A percentile compares a stretch with the other conserved stretches of the same genome.
These are phyloP conservation scores for Pterocarpus macrocarpus DNA, from an alignment of 306 rosid species.

Conservation along the genomic window DNA sequence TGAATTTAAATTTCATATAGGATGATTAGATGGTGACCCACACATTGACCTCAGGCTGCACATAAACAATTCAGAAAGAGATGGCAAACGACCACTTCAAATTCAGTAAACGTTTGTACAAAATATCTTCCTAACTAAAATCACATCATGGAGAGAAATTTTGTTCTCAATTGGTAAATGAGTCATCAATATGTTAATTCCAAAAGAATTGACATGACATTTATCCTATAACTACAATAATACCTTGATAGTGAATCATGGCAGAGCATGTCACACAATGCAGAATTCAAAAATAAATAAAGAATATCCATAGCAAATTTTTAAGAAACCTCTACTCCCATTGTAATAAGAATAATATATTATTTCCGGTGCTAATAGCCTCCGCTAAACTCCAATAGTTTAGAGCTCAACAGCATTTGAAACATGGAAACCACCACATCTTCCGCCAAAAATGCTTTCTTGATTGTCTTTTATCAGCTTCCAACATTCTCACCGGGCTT, in stretches of 20 bases:
- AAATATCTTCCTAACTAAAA: constrained; percentile 16
- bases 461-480: constrained; percentile 49
- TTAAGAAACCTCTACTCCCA: not conserved
- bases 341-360: no score
- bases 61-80: not conserved
- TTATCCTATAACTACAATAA: not conserved
- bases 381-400: not conserved
- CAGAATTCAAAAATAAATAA: not conserved
- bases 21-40: not conserved
- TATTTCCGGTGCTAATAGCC: no score
- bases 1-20: not conserved
- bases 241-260: not conserved
- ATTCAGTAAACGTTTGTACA: not conserved
- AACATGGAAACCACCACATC: constrained; percentile 56
- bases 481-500: constrained; percentile 82
- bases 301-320: not conserved
- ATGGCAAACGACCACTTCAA: not conserved
- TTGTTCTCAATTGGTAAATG: constrained; percentile 3
- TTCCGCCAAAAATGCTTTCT: constrained; percentile 49
- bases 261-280: constrained; percentile 1
- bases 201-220: not conserved
- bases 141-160: constrained; percentile 6
- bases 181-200: not conserved
- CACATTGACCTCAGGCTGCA: no score
- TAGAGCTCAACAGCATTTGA: constrained; percentile 50